Base-by-base conservation (phyloP, 164 flowering plant genomes). In the Malania oleifera region DNA sequence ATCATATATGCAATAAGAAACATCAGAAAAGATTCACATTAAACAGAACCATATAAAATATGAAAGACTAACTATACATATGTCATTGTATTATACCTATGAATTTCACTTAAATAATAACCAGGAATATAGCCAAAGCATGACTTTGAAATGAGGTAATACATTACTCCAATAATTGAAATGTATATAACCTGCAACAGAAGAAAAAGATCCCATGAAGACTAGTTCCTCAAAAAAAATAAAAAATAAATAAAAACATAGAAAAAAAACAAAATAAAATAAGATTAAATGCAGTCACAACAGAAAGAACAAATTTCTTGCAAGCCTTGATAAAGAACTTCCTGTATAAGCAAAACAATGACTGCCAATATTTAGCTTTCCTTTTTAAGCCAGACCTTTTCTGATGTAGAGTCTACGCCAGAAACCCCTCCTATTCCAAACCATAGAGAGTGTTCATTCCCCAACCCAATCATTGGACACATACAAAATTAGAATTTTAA, bases 71-170 rank as follows among this genome's bases (percentile, higher is more conserved):
- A 9, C n/a, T 17, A 48, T 11, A 60, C 39, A 52, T 22, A 44
- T 41, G 25, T 18, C 49, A 45, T 54, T 22, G 54, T 15, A 48
- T 44, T n/a, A 45, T 79, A 90, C 99, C 83, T 85, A 82, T 93
- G 99, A 60, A 75, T 40, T 66, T 43, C 95, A 67, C 92, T 65
- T 46, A 90, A 40, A 67, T 90, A 93, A 68, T 84, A 77, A 17
- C 97, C 90, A 52, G 99, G 99, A 41, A 90, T 77, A 67, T 86
- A 88, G 58, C 7, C 52, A 67, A 93, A 93, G 69, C 80, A 80
- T 49, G 97, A 80, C 60, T 66, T 62, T 27, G 46, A 82, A 61
- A 81, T 57, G 5, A 85, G 59, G 73, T 70, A 85, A 67, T 81
- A 93, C n/a, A 82, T 79, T 9, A 58, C 81, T 49, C 92, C 95